A percentile compares a stretch with the other conserved stretches of the same genome.
These are phyloP conservation scores for Russula brevipes DNA, from an alignment of 768 basidiomycete genomes.

Conservation along the genomic window DNA sequence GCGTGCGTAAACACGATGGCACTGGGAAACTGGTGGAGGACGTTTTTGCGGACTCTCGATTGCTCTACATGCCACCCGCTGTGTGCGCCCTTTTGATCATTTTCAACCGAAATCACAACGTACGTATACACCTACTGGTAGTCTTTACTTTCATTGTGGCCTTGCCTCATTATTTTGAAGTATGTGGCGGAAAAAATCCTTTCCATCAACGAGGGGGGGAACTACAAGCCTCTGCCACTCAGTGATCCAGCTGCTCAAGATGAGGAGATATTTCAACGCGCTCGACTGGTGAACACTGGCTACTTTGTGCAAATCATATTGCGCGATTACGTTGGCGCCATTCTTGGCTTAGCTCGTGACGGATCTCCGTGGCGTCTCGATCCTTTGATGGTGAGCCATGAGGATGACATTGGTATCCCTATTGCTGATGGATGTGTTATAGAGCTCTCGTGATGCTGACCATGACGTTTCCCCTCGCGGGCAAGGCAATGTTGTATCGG, in stretches of 20 bases:
- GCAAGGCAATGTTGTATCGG: conserved; percentile 67
- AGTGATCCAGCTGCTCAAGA: conserved; percentile 45
- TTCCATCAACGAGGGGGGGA: conserved; percentile 60
- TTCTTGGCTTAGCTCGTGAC: conserved; percentile 64
- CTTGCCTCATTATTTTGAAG: conserved; percentile 34
- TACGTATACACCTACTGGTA: conserved; percentile 33
- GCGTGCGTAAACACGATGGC: conserved; percentile 58
- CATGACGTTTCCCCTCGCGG: conserved; percentile 59
- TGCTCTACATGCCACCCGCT: conserved; percentile 70
- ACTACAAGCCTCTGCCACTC: conserved; percentile 33
- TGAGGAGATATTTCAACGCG: conserved; percentile 70
- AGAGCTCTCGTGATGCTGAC: conserved; percentile 47
- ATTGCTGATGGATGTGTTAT: neutral
- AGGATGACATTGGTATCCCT: neutral
- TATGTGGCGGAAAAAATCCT: conserved; percentile 64
- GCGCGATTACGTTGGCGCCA: conserved; percentile 67
- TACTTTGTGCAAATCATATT: conserved; percentile 69
- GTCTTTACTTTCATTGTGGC: neutral
- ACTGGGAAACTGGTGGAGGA: conserved; percentile 64
- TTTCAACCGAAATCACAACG: conserved; percentile 70
- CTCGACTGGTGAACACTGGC: conserved; percentile 68
- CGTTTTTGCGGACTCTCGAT: conserved; percentile 59
- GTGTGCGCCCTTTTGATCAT: conserved; percentile 63
- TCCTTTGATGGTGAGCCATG: conserved; percentile 49
- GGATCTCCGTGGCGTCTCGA: conserved; percentile 62